phyloP scores from a whole-genome alignment of 2,329 filamentous ascomycete species.

The Cytospora piceae region DNA sequence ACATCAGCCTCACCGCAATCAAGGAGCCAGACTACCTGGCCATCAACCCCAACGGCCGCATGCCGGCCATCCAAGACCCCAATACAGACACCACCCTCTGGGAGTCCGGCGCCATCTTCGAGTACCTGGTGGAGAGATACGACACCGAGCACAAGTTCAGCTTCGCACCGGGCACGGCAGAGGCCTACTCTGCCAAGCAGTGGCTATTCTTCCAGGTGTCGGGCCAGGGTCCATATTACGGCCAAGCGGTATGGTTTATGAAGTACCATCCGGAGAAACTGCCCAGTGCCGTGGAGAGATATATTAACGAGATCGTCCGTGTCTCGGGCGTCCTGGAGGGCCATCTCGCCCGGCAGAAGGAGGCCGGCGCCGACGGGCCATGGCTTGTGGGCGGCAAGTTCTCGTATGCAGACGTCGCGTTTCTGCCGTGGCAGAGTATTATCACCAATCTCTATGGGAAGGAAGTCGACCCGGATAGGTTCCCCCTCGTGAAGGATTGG shows the following conservation, averaged over 20 bases:
- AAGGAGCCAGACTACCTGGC: constrained; percentile 11
- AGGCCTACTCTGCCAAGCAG: constrained; percentile 43
- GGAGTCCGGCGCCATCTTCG: constrained; percentile 56
- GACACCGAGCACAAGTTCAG: constrained; percentile 47
- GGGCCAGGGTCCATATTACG: constrained; percentile 50
- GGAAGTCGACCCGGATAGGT: not conserved
- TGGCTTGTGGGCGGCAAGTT: constrained; percentile 25
- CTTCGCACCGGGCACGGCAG: constrained; percentile 40
- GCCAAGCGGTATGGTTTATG: constrained; percentile 43
- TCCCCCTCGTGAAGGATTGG: constrained; percentile 1
- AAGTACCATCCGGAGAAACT: constrained; percentile 20
- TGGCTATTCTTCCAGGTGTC: constrained; percentile 50
- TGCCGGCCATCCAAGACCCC: constrained; percentile 37
- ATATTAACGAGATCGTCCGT: constrained; percentile 11
- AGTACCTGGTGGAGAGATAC: constrained; percentile 51
- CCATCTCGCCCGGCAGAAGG: constrained; percentile 17
- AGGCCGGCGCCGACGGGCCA: constrained; percentile 1
- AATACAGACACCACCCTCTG: constrained; percentile 51
- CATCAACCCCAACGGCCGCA: constrained; percentile 25
- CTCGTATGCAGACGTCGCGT: constrained; percentile 24
- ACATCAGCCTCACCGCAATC: constrained; percentile 29
- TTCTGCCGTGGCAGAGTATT: constrained; percentile 13
- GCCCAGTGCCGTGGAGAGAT: constrained; percentile 14
- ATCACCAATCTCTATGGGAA: accelerated
- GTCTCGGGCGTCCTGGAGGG: constrained; percentile 22